Base-by-base conservation (phyloP, 495 filamentous ascomycete species). In the Hypoxylon crocopeplum region DNA sequence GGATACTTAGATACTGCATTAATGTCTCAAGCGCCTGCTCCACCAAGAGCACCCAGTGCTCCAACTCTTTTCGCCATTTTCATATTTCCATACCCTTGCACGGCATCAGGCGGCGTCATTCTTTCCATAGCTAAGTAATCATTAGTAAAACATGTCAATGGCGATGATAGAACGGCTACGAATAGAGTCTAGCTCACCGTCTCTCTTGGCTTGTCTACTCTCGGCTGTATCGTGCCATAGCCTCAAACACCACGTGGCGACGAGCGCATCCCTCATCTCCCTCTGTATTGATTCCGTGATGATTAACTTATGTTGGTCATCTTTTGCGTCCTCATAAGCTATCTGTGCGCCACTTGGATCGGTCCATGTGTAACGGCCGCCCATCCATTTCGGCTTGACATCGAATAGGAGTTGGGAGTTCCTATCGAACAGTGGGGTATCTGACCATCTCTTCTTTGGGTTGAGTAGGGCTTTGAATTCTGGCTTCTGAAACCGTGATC, bases 141-240 rank as follows among this genome's bases (percentile, higher is more conserved):
- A 11, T 51, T 40, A 51, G 36, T 21, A 7, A 25, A 21, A 3
- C 5, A 20, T 17, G 15, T 12, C 11, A 30, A 33, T n/a, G n/a
- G n/a, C n/a, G n/a, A n/a, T n/a, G n/a, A n/a, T n/a, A n/a, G n/a
- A n/a, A n/a, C n/a, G n/a, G n/a, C n/a, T n/a, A n/a, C n/a, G n/a
- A n/a, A n/a, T n/a, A n/a, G n/a, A n/a, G n/a, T n/a, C 29, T 22
- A 33, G 24, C 38, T 33, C 7, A 52, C 48, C 37, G 8, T 52
- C 48, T 17, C 27, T 32, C 19, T 33, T 32, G 12, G 48, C 48
- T 19, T 25, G 25, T 12, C 37, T 33, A 19, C 48, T 52, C 25
- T 52, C 48, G 13, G 48, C 48, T 22, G 38, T 52, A 13, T 52
- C 48, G 38, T 52, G 37, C 38, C 48, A 52, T 33, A 52, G 33